Evolutionary conservation across 441 rosid species (phyloP).

Genomic region (Jatropha multifida): DNA sequence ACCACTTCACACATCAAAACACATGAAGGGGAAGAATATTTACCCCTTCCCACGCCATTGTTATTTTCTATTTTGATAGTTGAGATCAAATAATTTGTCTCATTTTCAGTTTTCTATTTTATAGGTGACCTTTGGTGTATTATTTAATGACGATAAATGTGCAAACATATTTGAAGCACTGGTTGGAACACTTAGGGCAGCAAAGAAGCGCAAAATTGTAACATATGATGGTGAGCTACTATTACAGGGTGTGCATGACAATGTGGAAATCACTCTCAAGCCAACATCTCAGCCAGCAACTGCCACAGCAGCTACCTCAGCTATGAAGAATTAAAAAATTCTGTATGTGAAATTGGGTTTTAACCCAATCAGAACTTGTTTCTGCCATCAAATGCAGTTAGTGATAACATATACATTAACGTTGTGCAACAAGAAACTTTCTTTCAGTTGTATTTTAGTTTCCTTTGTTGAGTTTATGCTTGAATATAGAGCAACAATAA

Average conservation of each 20-base stretch:
- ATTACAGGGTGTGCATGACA: slow-evolving; percentile 92
- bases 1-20: not conserved
- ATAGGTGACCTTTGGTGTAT: slow-evolving; percentile 83
- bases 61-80: not conserved
- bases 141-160: slow-evolving; percentile 82
- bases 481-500: not conserved
- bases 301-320: slow-evolving; percentile 11
- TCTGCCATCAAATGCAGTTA: not conserved
- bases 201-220: slow-evolving; percentile 81
- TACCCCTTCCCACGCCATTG: no score
- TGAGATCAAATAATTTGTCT: no score
- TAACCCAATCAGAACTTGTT: slow-evolving; percentile 3
- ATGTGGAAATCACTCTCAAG: slow-evolving; percentile 71
- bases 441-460: not conserved
- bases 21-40: not conserved
- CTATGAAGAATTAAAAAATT: slow-evolving; percentile 6
- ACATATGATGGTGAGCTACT: slow-evolving; percentile 73
- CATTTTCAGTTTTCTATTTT: slow-evolving; percentile 11
- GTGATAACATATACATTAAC: not conserved
- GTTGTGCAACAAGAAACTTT: not conserved
- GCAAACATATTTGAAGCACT: slow-evolving; percentile 91
- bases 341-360: no score
- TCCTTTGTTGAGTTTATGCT: not conserved
- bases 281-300: slow-evolving; percentile 38
- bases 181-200: slow-evolving; percentile 90